Evolutionary conservation across 2,329 filamentous ascomycete species (phyloP).

Genomic region (Beauveria asiatica): DNA sequence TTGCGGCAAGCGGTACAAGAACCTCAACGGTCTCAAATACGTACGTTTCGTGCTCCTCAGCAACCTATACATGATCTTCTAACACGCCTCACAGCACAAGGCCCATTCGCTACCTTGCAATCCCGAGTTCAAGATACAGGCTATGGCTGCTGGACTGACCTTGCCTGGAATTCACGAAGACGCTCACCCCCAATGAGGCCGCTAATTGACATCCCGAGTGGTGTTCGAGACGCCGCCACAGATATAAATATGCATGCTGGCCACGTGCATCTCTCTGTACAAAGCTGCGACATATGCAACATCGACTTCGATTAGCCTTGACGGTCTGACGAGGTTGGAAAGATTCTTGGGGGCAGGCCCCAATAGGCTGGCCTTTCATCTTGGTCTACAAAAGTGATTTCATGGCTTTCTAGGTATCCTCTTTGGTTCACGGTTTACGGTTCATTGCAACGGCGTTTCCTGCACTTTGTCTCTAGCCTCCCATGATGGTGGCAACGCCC

Average conservation of each 20-base stretch:
- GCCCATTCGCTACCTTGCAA: slow-evolving; percentile 84
- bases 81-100: slow-evolving; percentile 48
- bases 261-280: slow-evolving; percentile 4
- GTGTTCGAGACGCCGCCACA: not conserved
- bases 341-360: slow-evolving; percentile 5
- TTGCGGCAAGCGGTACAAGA: slow-evolving; percentile 98
- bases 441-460: slow-evolving; percentile 11
- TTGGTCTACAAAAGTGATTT: slow-evolving; percentile 13
- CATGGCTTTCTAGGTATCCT: slow-evolving; percentile 3
- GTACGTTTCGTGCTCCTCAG: slow-evolving; percentile 33
- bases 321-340: not conserved
- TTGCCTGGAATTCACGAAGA: slow-evolving; percentile 38
- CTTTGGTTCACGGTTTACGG: slow-evolving; percentile 4
- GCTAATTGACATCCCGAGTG: not conserved
- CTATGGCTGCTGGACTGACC: slow-evolving; percentile 35
- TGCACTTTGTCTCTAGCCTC: not conserved
- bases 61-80: slow-evolving; percentile 17
- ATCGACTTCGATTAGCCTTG: not conserved
- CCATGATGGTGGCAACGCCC: not conserved
- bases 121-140: slow-evolving; percentile 56
- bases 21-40: slow-evolving; percentile 96
- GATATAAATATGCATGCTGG: slow-evolving; percentile 4
- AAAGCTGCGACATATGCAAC: slow-evolving; percentile 7
- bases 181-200: slow-evolving; percentile 20
- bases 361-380: slow-evolving; percentile 3